Evolutionary conservation across 2,329 filamentous ascomycete species (phyloP).

Genomic region (Diplodia corticola): DNA sequence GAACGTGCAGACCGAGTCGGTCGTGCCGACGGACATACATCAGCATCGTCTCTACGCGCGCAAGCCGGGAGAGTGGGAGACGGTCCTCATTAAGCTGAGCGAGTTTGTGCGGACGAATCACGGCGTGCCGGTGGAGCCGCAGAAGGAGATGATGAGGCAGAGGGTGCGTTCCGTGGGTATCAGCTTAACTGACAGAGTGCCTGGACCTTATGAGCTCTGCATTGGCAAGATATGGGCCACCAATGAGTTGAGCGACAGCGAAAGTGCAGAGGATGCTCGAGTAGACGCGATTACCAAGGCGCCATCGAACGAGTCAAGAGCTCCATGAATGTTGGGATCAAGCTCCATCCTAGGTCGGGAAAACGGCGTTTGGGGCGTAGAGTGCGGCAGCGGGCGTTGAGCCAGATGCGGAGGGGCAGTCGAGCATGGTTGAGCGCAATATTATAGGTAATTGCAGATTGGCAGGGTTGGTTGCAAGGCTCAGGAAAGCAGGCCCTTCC

Average conservation of each 20-base stretch:
- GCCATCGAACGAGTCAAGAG: background rate
- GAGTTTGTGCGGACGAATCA: slow-evolving; percentile 96
- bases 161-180: slow-evolving; percentile 85
- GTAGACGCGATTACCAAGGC: slow-evolving; percentile 29
- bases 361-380: background rate
- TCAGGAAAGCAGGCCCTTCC: background rate
- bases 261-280: slow-evolving; percentile 28
- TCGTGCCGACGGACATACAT: slow-evolving; percentile 93
- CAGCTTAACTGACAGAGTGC: slow-evolving; percentile 82
- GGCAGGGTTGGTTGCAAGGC: background rate
- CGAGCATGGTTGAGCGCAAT: background rate
- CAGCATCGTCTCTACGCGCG: slow-evolving; percentile 85
- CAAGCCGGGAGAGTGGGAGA: slow-evolving; percentile 87
- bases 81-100: slow-evolving; percentile 83
- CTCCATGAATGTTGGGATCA: background rate
- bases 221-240: slow-evolving; percentile 91
- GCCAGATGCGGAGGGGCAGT: background rate
- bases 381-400: background rate
- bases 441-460: background rate
- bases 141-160: slow-evolving; percentile 83
- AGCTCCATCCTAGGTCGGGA: background rate
- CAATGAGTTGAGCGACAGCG: slow-evolving; percentile 56
- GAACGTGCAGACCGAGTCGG: slow-evolving; percentile 91
- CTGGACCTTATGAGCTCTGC: slow-evolving; percentile 83
- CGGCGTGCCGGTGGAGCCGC: slow-evolving; percentile 87